Evolutionary conservation across 179 eudicot genomes (phyloP), one percentile per base, ranked within the genome.

Genomic region (Beta macrorhiza): DNA sequence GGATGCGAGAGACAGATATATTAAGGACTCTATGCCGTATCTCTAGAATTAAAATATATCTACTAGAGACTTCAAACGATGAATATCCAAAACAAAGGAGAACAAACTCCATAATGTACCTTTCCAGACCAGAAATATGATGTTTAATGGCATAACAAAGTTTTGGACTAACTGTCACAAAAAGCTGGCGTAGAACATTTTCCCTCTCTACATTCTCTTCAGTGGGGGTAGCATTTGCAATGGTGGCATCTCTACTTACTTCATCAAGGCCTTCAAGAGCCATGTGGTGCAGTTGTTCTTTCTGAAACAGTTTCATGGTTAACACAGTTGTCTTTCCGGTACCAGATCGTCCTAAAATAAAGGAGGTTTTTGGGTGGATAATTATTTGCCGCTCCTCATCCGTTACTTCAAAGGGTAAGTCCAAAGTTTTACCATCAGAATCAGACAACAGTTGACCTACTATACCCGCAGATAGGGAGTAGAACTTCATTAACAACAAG

Each of bases 101-200:
- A 72, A 29, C 32, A 29, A 29, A 67, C n/a, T 62, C 67, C 16
- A 69, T 47, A 58, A 81, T 61, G 45, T 72, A 92, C 98, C 98
- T 90, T 83, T 84, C 88, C 7, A 93, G 86, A 74, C 81, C 84
- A 17, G 92, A 81, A 19, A 93, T 88, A 70, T 93, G 94, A 16
- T 87, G 86, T 81, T 92, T 92, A 57, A 93, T 85, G 52, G 96
- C 98, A 75, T 83, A 77, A 82, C 94, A 92, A 16, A 93, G 87
- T 75, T 86, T 93, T 16, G 98, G 96, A 79, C 95, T 93, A 20
- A 93, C 96, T 4, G 98, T 93, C 51, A 93, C 94, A 85, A 91
- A 93, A 37, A 92, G 89, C 77, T 93, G 96, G 19, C 86, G 91
- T 78, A 93, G 77, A 15, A 79, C 84, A 56, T 37, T 78, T 67